A percentile compares a stretch with the other conserved stretches of the same genome.
These are phyloP conservation scores for Butyriboletus appendiculatus DNA, from an alignment of 1,284 basidiomycete species.

Conservation along the genomic window DNA sequence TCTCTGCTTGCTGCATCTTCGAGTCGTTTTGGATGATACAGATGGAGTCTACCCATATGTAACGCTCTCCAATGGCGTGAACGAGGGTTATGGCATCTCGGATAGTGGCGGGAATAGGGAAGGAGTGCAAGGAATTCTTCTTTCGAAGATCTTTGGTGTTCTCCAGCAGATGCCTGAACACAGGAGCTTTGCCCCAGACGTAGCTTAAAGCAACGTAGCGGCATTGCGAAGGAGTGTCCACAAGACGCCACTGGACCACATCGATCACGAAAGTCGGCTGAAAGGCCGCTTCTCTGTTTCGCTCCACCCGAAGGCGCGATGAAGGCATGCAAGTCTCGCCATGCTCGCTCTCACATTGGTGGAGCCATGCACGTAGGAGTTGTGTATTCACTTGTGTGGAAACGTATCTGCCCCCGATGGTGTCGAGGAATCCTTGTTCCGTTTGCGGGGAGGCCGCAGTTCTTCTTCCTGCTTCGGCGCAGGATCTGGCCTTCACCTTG, in stretches of 20 bases:
- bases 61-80: too few relatives aligned
- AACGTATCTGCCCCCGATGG: conserved; percentile 20
- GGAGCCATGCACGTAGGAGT: conserved; percentile 20
- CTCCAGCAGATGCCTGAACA: conserved; percentile 14
- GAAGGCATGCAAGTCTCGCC: conserved; percentile 9
- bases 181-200: conserved; percentile 18
- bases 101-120: too few relatives aligned
- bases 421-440: conserved; percentile 12
- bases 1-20: conserved; percentile 19
- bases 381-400: background rate
- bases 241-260: conserved; percentile 17
- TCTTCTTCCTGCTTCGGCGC: background rate
- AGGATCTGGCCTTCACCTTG: conserved; percentile 11
- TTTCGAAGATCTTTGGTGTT: conserved; percentile 16
- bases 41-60: too few relatives aligned
- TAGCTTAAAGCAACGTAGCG: conserved; percentile 26
- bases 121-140: too few relatives aligned
- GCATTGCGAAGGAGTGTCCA: conserved; percentile 12
- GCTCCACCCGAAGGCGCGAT: background rate
- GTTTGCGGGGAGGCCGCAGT: background rate
- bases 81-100: too few relatives aligned
- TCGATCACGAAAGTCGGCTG: conserved; percentile 19
- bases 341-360: conserved; percentile 16
- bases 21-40: conserved; percentile 21
- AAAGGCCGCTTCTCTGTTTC: conserved; percentile 2